Evolutionary conservation across 345 rosid genomes (phyloP), one percentile per base, ranked within the genome.

Genomic region (Conringia planisiliqua): DNA sequence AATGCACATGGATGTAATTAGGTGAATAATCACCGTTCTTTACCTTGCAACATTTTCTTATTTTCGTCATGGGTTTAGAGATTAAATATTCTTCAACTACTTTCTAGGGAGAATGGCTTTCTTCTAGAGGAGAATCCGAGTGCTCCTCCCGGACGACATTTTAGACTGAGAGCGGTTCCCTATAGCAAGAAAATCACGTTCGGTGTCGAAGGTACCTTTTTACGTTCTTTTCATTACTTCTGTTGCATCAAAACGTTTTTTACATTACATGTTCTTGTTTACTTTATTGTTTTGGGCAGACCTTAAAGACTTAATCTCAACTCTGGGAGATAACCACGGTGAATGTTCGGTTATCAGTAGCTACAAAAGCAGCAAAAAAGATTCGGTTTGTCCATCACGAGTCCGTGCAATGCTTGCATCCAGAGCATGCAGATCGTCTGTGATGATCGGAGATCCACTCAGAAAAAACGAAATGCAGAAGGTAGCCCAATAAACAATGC

Each of bases 131-230:
- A 95, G 85, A 88, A 92, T 82, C 83, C 74, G 6, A 72, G 74
- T 80, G 96, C 91, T 75, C 84, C 86, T 36, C 90, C 91, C 1
- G 99, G 99, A 48, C 73, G 71, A 54, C 97, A 73, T 58, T 92
- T 86, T 82, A 88, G 80, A 78, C 48, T 95, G 47, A 86, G 86
- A 82, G 90, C 96, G 5, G 84, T 95, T 71, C 99, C 97, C 56
- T 92, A 92, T 81, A 95, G 98, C 82, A 90, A 95, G 83, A 95
- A 86, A 74, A 86, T 90, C 79, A 92, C 91, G 75, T 95, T 95
- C 81, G 99, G 99, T 62, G 86, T 82, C 13, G 97, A 88, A 90
- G 99, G 99, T 92, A 83, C 46, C 46, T 11, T 43, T 6, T 12
- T 11, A 5, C 3, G 4, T 42, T 20, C n/a, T 20, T 39, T 61